These are phyloP conservation scores for Picocystis sp. DNA, from an alignment of 163 green algal genomes.

Conservation along the genomic window DNA sequence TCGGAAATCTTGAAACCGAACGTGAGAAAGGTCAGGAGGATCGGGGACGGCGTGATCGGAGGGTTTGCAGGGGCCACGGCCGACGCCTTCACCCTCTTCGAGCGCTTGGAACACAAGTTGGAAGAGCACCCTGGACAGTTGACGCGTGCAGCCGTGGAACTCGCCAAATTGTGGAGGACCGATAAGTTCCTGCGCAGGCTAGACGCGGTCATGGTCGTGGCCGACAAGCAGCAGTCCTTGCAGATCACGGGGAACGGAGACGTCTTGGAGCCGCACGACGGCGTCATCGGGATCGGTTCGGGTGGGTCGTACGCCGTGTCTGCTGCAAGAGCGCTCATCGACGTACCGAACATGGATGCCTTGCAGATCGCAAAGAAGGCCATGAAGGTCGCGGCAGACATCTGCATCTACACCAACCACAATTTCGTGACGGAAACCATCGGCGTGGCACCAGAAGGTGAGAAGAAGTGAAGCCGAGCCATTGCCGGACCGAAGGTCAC, in stretches of 20 bases:
- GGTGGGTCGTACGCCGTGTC: constrained; percentile 62
- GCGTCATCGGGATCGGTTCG: constrained; percentile 72
- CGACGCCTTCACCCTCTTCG: constrained; percentile 37
- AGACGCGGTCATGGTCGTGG: constrained; percentile 74
- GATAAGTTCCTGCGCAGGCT: constrained; percentile 83
- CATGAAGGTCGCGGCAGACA: constrained; percentile 79
- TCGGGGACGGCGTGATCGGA: constrained; percentile 23
- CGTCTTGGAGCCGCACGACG: constrained; percentile 83
- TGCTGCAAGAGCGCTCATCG: constrained; percentile 65
- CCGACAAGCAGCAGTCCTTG: constrained; percentile 46
- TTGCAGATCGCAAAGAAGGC: constrained; percentile 53
- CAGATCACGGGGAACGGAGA: constrained; percentile 82
- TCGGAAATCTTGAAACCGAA: constrained; percentile 74
- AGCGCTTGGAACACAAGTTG: constrained; percentile 25
- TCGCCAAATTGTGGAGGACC: constrained; percentile 85
- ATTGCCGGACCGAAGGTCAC: no score
- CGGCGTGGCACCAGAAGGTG: no score
- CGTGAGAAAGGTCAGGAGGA: constrained; percentile 61
- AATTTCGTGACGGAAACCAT: constrained; percentile 47
- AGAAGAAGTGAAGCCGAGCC: no score
- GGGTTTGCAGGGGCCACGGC: constrained; percentile 22
- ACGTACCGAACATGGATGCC: constrained; percentile 50
- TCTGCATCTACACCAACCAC: constrained; percentile 90
- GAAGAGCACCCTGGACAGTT: constrained; percentile 58
- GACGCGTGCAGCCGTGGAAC: constrained; percentile 70